Conservation (phyloP, 2,329 filamentous ascomycete species). For the Colletotrichum brevisporum region DNA sequence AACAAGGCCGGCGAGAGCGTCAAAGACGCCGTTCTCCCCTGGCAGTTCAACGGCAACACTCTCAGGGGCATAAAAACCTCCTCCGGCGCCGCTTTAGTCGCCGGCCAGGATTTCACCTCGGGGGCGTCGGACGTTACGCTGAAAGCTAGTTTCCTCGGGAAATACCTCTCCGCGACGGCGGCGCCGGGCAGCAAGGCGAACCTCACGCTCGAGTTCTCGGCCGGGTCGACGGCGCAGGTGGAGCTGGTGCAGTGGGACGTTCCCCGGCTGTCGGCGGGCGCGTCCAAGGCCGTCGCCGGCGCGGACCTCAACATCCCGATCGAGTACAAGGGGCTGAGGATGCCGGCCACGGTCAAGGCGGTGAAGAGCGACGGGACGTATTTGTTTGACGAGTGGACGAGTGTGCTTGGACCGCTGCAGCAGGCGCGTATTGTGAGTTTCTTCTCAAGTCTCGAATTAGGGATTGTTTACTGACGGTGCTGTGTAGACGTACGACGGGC, state of each 20-base stretch:
- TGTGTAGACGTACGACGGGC: slow-evolving; percentile 63
- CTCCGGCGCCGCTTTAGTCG: slow-evolving; percentile 48
- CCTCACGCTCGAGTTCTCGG: slow-evolving; percentile 66
- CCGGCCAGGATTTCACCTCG: slow-evolving; percentile 63
- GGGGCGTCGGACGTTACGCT: slow-evolving; percentile 62
- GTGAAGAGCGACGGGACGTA: slow-evolving; percentile 62
- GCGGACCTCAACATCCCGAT: slow-evolving; percentile 64
- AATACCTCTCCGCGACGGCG: slow-evolving; percentile 57
- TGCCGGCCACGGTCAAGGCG: slow-evolving; percentile 66
- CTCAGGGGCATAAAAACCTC: slow-evolving; percentile 55
- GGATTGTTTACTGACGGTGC: too few species aligned
- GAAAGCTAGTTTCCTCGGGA: slow-evolving; percentile 59
- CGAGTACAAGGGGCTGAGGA: slow-evolving; percentile 64
- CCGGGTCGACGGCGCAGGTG: slow-evolving; percentile 61
- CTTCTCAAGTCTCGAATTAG: too few species aligned
- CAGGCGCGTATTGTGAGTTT: slow-evolving; percentile 56
- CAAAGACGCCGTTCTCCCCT: slow-evolving; percentile 59
- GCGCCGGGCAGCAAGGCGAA: slow-evolving; percentile 63
- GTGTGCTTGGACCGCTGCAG: slow-evolving; percentile 65
- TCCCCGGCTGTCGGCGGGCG: slow-evolving; percentile 52
- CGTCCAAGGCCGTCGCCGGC: slow-evolving; percentile 42
- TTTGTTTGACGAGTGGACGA: slow-evolving; percentile 71
- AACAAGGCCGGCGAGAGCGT: slow-evolving; percentile 63
- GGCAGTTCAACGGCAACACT: slow-evolving; percentile 68
- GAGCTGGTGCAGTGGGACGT: slow-evolving; percentile 67